Evolutionary conservation across 345 rosid genomes (phyloP).

Genomic region (Mercurialis annua): DNA sequence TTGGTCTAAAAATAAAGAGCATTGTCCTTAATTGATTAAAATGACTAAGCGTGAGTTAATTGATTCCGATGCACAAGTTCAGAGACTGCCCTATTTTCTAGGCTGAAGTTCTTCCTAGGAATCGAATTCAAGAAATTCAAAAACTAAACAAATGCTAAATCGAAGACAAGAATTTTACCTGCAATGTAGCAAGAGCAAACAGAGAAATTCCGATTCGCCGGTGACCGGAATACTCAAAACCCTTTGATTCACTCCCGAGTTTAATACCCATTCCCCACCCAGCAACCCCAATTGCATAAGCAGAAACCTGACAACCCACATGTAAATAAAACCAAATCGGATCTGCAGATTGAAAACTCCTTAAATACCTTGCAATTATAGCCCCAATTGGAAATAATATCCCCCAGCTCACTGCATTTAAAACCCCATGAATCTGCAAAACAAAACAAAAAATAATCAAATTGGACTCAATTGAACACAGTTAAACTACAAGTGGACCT

Average conservation of each 20-base stretch:
- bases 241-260: conserved; percentile 68
- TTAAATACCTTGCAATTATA: conserved; percentile 69
- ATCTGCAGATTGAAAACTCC: conserved; percentile 66
- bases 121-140: too few relatives aligned
- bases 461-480: neutral
- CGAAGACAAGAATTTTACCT: conserved; percentile 37
- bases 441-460: neutral
- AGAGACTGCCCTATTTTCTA: too few relatives aligned
- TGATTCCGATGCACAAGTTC: too few relatives aligned
- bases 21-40: too few relatives aligned
- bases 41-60: too few relatives aligned
- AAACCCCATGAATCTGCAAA: conserved; percentile 75
- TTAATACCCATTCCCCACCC: conserved; percentile 93
- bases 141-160: neutral
- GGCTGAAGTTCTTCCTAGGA: too few relatives aligned
- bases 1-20: too few relatives aligned
- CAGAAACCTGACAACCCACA: conserved; percentile 63
- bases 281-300: conserved; percentile 71
- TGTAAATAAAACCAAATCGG: conserved; percentile 90
- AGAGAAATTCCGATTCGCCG: conserved; percentile 73
- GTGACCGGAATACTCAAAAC: conserved; percentile 36
- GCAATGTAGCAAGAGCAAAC: conserved; percentile 64
- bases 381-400: conserved; percentile 66
- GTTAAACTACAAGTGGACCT: neutral
- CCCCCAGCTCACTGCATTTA: conserved; percentile 89